Conservation (phyloP, 2,329 filamentous ascomycete genomes). For the Septoria linicola region DNA sequence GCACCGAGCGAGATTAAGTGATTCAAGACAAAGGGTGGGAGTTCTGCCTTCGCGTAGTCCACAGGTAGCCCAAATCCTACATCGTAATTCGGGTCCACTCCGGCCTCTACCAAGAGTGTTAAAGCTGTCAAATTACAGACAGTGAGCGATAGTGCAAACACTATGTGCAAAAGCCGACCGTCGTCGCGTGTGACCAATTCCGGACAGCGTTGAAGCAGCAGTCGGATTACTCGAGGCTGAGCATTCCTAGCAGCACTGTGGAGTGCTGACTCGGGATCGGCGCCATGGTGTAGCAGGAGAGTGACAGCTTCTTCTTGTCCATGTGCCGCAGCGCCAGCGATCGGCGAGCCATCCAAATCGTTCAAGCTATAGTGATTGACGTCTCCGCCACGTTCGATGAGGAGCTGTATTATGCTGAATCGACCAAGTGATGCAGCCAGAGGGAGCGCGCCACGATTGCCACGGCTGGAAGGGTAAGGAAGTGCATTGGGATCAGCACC, state of each 20-base stretch:
- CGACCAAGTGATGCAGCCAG: slow-evolving; percentile 4
- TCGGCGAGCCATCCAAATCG: neutral
- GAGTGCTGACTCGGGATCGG: neutral
- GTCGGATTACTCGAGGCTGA: neutral
- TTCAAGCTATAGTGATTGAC: neutral
- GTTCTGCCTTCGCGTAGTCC: too few relatives aligned
- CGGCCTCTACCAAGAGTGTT: too few relatives aligned
- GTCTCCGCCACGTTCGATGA: slow-evolving; percentile 7
- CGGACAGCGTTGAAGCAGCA: neutral
- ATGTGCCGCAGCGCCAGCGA: slow-evolving; percentile 1
- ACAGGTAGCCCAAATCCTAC: too few relatives aligned
- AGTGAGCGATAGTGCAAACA: too few relatives aligned
- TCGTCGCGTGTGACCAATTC: neutral
- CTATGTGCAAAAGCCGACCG: too few relatives aligned
- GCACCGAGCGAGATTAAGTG: too few relatives aligned
- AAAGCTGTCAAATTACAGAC: too few relatives aligned
- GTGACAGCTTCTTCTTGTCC: slow-evolving; percentile 3
- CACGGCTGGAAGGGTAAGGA: neutral
- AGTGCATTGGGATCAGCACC: slow-evolving; percentile 1
- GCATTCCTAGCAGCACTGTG: neutral
- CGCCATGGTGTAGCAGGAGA: slow-evolving; percentile 7
- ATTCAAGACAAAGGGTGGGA: too few relatives aligned
- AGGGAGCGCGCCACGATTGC: neutral
- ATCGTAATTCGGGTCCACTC: too few relatives aligned
- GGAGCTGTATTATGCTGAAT: neutral